A percentile compares a stretch with the other conserved stretches of the same genome.
These are phyloP conservation scores for Vitis labrusca DNA, from an alignment of 164 flowering plant genomes.

Conservation along the genomic window DNA sequence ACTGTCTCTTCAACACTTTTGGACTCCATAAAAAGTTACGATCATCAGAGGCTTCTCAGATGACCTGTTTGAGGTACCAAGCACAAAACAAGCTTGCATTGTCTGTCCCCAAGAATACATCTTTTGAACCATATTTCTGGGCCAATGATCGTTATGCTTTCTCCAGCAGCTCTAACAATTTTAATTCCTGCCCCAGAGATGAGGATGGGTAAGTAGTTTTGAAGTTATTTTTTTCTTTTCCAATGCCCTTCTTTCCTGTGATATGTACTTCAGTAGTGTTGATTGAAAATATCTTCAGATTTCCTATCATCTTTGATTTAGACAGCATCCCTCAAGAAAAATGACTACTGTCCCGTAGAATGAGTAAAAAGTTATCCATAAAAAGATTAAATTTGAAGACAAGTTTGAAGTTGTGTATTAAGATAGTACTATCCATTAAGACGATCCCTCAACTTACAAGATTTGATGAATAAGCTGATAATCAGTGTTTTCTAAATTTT, in stretches of 20 bases:
- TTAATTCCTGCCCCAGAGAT: slow-evolving; percentile 20
- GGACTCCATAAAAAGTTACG: slow-evolving; percentile 29
- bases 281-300: not conserved
- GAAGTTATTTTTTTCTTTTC: not conserved
- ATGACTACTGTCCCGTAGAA: too few relatives aligned
- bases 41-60: slow-evolving; percentile 29
- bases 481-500: too few relatives aligned
- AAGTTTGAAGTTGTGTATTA: too few relatives aligned
- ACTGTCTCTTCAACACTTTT: slow-evolving; percentile 45
- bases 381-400: too few relatives aligned
- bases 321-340: not conserved
- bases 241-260: not conserved
- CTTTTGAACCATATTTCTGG: slow-evolving; percentile 32
- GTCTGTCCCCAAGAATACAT: slow-evolving; percentile 32
- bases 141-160: slow-evolving; percentile 34
- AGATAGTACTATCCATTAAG: too few relatives aligned
- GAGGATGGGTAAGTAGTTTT: slow-evolving; percentile 36
- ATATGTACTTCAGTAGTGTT: not conserved
- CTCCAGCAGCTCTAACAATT: slow-evolving; percentile 32
- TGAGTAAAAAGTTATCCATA: too few relatives aligned
- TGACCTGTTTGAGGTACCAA: slow-evolving; percentile 26
- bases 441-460: too few relatives aligned
- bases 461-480: too few relatives aligned
- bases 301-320: not conserved
- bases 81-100: slow-evolving; percentile 31